Conservation (phyloP, 1,139 yeast genomes). For the Blastobotrys ciferrii region DNA sequence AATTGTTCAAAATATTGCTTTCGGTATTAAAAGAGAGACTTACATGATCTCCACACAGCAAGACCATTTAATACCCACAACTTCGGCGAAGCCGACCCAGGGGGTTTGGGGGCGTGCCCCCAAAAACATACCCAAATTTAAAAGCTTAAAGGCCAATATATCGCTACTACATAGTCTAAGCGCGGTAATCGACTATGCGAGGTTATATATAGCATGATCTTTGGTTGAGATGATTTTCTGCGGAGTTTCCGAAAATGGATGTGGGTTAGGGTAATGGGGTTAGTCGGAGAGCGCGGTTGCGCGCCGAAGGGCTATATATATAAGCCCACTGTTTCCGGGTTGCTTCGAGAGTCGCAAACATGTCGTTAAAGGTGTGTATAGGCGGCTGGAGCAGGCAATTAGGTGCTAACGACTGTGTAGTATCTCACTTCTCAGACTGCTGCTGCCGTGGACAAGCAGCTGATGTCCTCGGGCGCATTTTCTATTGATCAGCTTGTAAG, state of each 20-base stretch:
- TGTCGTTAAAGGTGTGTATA: neutral
- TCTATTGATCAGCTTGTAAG: constrained; percentile 77
- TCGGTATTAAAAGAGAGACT: too few species aligned
- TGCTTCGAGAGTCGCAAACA: neutral
- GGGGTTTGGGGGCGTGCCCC: too few species aligned
- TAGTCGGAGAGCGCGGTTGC: neutral
- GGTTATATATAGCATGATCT: too few species aligned
- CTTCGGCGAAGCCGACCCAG: too few species aligned
- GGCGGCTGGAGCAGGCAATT: neutral
- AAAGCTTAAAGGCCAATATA: too few species aligned
- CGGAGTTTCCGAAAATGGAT: neutral
- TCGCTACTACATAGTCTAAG: too few species aligned
- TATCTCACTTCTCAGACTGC: constrained; percentile 59
- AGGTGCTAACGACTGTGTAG: constrained; percentile 7
- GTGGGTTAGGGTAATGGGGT: neutral
- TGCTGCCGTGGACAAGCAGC: constrained; percentile 73
- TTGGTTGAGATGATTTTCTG: neutral
- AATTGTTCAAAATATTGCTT: too few species aligned
- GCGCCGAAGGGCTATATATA: neutral
- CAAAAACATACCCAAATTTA: too few species aligned
- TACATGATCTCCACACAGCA: too few species aligned
- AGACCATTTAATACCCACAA: too few species aligned
- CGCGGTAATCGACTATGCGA: too few species aligned
- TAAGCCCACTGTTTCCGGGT: neutral
- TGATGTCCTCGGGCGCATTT: constrained; percentile 81